A percentile compares a stretch with the other conserved stretches of the same genome.
Conservation (phyloP, 768 basidiomycete genomes). For the Sistotremastrum suecicum region DNA sequence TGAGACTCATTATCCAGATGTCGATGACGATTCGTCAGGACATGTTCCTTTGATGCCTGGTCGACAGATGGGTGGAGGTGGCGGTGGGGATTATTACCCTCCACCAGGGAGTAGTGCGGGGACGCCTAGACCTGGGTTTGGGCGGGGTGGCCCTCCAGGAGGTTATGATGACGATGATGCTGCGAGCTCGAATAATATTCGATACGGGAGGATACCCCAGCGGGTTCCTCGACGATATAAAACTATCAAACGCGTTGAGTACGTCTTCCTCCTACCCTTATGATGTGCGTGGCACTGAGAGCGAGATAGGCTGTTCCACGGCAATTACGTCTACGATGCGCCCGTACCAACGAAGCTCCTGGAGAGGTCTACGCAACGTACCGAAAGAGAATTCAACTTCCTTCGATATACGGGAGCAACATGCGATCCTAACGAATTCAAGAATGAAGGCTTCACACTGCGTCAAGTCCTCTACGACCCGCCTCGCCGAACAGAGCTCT, state of each 20-base stretch:
- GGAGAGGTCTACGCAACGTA: slow-evolving; percentile 61
- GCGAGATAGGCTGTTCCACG: slow-evolving; percentile 57
- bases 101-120: too few species aligned
- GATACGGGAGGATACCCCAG: slow-evolving; percentile 86
- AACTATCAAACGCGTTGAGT: slow-evolving; percentile 88
- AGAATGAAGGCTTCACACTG: slow-evolving; percentile 66
- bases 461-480: slow-evolving; percentile 89
- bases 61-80: too few species aligned
- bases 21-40: too few species aligned
- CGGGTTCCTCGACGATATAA: slow-evolving; percentile 81
- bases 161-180: slow-evolving; percentile 17
- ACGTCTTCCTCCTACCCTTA: slow-evolving; percentile 17
- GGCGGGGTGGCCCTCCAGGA: neutral
- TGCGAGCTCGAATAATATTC: slow-evolving; percentile 41
- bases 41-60: too few species aligned
- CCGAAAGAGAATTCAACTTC: slow-evolving; percentile 83
- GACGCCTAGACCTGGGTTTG: too few species aligned
- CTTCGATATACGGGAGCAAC: slow-evolving; percentile 96
- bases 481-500: slow-evolving; percentile 79
- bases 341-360: slow-evolving; percentile 86
- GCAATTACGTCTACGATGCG: slow-evolving; percentile 86
- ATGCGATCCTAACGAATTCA: slow-evolving; percentile 91
- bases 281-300: neutral
- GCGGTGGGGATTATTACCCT: too few species aligned
- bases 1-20: too few species aligned